Base-by-base conservation (phyloP, 176 grass and related monocot genomes). In the Eleusine indica region DNA sequence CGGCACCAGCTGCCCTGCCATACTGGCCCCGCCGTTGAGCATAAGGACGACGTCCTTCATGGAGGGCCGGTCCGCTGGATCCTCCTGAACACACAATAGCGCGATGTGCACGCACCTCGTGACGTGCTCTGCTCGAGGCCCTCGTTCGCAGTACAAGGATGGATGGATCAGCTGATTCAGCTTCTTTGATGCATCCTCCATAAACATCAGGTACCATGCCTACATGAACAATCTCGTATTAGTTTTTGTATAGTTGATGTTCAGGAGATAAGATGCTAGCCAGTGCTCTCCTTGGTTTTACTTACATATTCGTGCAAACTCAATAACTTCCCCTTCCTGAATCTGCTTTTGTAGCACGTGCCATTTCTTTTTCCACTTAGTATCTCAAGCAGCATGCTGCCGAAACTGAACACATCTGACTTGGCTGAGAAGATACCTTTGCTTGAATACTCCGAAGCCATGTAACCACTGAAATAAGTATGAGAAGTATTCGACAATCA, bases 261-360 rank as follows among this genome's bases (percentile, higher is more conserved):
- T 47, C 46, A 47, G 46, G 7, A 25, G 11, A 11, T 47, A 47
- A 47, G 46, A 47, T 10, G 46, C 46, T 47, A 5, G 7, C 22
- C 61, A 30, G 21, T 10, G n/a, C 7, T 62, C 7, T 62, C 11
- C n/a, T 10, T 2, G 46, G 46, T 47, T 64, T 2, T 67, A 65
- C 58, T 65, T 47, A 65, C 75, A 78, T 78, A 78, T 18, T 78
- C 75, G 8, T 78, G 75, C 14, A 78, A 25, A 4, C 75, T 78
- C 57, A 78, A 47, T 3, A 42, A 47, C 16, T 35, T 35, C 32
- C 32, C 32, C 2, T 4, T 65, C 18, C 2, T 29, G 6, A 46
- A 6, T 18, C 15, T 1, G 14, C 9, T 64, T 28, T 1, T 18
- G 29, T 65, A 65, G 7, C 40, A 29, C 22, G 75, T 78, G 40